Base-by-base conservation (phyloP, 73 alveolate species). In the Blepharisma japonicum region DNA sequence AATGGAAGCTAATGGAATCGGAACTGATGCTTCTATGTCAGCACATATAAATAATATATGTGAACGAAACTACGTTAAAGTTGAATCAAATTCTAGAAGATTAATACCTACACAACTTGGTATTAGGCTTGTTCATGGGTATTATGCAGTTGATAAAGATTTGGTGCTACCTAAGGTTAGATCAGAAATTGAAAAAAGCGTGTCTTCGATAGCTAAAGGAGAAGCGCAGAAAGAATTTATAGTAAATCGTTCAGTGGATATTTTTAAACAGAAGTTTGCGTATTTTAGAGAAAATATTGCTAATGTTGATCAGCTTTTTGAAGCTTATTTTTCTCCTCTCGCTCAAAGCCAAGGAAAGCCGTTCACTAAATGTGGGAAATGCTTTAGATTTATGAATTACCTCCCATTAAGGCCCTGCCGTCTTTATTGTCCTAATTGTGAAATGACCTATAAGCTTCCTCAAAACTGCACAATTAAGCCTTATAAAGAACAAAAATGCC, bases 11-110 rank as follows among this genome's bases (percentile, higher is more conserved):
- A 83, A 97, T 88, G 98, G 98, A 50, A 98, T 98, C 23, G 99
- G 99, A 20, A 98, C 99, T 6, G 99, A 98, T 88, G 99, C 99
- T 21, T 97, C 99, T 49, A 98, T 98, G 97, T 98, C 99, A 21
- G 94, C 97, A 6, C 99, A 98, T 83, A 98, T 98, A 68, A 96
- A 97, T 88, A 98, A 98, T 90, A 98, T 98, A 54, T 94, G 98
- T 55, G 99, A 98, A 81, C 85, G 99, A 68, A 91, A 94, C 68
- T 98, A 96, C 80, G 99, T 97, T 45, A 80, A 87, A 79, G 98
- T 97, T 27, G 90, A 79, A 55, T 97, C 94, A 20, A 79, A 84
- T 56, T 94, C 94, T 21, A 87, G 99, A 84, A 83, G 91, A 53
- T 90, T 97, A 68, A 94, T 92, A 6, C 99, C 99, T 7, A 93